These are phyloP conservation scores for Pelargonium cotyledonis DNA, from an alignment of 441 rosid species.

Conservation along the genomic window DNA sequence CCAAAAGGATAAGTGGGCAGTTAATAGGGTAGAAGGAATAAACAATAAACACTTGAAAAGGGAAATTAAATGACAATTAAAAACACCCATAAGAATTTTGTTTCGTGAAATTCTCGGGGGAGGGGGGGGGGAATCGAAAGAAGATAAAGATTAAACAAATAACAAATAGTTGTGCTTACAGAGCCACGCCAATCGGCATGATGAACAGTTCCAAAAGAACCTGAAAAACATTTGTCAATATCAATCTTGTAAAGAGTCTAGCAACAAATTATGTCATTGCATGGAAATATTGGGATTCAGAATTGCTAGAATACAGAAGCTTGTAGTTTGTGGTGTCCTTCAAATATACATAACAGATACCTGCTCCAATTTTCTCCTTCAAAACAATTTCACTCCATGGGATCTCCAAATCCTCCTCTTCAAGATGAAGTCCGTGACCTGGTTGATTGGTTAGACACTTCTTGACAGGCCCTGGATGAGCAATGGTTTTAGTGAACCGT, in stretches of 20 bases:
- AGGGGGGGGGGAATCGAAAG: not conserved
- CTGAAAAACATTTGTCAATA: slow-evolving; percentile 23
- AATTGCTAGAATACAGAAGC: slow-evolving; percentile 4
- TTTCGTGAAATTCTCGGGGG: not conserved
- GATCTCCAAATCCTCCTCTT: slow-evolving; percentile 24
- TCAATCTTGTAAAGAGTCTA: not conserved
- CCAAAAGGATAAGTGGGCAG: too few species aligned
- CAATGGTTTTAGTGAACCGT: slow-evolving; percentile 19
- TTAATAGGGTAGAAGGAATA: too few species aligned
- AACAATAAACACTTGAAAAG: not conserved
- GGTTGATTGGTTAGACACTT: slow-evolving; percentile 14
- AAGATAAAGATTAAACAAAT: not conserved
- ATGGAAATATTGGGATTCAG: too few species aligned
- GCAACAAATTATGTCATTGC: too few species aligned
- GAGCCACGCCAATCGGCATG: slow-evolving; percentile 39
- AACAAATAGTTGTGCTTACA: slow-evolving; percentile 17
- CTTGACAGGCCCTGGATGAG: slow-evolving; percentile 23
- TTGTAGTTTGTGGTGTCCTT: slow-evolving; percentile 10
- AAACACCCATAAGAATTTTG: not conserved
- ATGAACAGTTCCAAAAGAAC: slow-evolving; percentile 47
- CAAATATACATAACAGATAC: slow-evolving; percentile 16
- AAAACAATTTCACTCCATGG: slow-evolving; percentile 36
- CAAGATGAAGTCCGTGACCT: slow-evolving; percentile 19
- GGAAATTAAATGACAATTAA: not conserved
- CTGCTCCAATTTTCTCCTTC: slow-evolving; percentile 38